These are phyloP conservation scores for Angomonas ambiguus DNA, from an alignment of 208 protist species.

Conservation along the genomic window DNA sequence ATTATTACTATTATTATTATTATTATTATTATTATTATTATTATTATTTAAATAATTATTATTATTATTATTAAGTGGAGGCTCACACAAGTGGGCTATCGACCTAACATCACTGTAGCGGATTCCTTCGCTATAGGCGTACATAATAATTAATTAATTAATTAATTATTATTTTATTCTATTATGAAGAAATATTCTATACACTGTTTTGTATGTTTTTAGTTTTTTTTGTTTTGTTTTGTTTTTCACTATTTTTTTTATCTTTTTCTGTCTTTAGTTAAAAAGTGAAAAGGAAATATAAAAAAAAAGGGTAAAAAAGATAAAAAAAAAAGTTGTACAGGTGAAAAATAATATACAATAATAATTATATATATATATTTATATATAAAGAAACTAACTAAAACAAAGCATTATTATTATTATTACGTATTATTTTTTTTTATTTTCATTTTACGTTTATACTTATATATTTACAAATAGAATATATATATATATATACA, in stretches of 20 bases:
- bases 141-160: slow-evolving; percentile 25
- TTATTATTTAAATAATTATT: background rate
- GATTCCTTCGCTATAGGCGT: slow-evolving; percentile 17
- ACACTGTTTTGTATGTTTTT: too few species aligned
- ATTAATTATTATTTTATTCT: background rate
- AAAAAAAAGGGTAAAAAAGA: background rate
- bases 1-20: background rate
- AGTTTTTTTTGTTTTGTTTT: too few species aligned
- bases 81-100: background rate
- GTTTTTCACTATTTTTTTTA: slow-evolving; percentile 1
- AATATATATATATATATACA: slow-evolving; percentile 6
- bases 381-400: slow-evolving; percentile 12
- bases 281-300: background rate
- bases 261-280: background rate
- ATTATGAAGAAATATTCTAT: too few species aligned
- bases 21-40: background rate
- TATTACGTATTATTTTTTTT: background rate
- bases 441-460: background rate
- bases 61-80: slow-evolving; percentile 4
- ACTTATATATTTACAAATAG: background rate
- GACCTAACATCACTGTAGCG: background rate
- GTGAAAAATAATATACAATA: background rate
- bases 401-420: slow-evolving; percentile 13
- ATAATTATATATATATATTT: slow-evolving; percentile 4
- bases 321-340: background rate